Evolutionary conservation across 257 asterid genomes (phyloP).

Genomic region (Solanum pennellii): DNA sequence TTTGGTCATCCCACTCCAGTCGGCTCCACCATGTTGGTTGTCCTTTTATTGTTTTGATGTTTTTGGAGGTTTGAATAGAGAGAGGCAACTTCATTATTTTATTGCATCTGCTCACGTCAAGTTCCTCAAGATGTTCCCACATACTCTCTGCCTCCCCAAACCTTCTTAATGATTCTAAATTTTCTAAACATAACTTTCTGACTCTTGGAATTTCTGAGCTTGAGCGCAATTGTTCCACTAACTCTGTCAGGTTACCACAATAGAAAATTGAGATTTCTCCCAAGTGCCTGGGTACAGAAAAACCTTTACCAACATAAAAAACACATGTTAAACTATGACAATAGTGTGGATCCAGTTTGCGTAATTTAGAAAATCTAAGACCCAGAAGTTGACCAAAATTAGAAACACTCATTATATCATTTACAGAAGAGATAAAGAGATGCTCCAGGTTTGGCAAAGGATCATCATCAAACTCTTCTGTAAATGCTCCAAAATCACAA

Average conservation of each 20-base stretch:
- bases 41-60: background rate
- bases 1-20: background rate
- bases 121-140: slow-evolving; percentile 1
- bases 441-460: too few species aligned
- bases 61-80: background rate
- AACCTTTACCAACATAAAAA: background rate
- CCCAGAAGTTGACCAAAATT: background rate
- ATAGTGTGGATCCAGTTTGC: background rate
- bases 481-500: background rate
- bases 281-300: background rate
- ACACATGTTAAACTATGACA: background rate
- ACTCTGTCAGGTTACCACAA: too few species aligned
- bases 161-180: rapidly evolving
- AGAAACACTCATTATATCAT: too few species aligned
- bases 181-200: rapidly evolving
- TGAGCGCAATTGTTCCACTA: too few species aligned
- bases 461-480: too few species aligned
- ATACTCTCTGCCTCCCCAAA: too few species aligned
- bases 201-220: background rate
- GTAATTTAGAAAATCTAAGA: background rate
- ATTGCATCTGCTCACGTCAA: background rate
- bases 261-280: too few species aligned
- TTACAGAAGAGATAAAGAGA: rapidly evolving
- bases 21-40: rapidly evolving
- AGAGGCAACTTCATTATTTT: background rate